A percentile compares a stretch with the other conserved stretches of the same genome.
phyloP scores from a whole-genome alignment of 1,139 yeast species.

The Yamadazyma membranifaciens region DNA sequence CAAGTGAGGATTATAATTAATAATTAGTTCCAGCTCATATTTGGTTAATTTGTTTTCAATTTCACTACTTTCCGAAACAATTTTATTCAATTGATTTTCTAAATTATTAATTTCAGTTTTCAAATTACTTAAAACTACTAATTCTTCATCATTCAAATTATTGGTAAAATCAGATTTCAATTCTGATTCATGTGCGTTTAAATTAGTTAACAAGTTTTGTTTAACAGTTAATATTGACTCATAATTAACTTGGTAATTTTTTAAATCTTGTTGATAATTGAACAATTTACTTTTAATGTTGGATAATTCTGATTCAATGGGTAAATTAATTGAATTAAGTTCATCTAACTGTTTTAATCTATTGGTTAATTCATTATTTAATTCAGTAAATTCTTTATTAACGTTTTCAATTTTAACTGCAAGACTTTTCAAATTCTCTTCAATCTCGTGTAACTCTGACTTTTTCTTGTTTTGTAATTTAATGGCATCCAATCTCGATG shows the following conservation, averaged over 20 bases:
- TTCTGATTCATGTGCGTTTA: slow-evolving; percentile 50
- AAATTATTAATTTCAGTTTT: slow-evolving; percentile 35
- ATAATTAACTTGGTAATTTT: slow-evolving; percentile 22
- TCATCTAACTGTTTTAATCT: slow-evolving; percentile 37
- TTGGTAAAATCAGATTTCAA: slow-evolving; percentile 53
- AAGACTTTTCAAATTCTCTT: slow-evolving; percentile 23
- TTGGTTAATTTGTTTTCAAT: slow-evolving; percentile 52
- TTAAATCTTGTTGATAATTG: slow-evolving; percentile 42
- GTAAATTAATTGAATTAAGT: slow-evolving; percentile 40
- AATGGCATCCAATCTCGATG: slow-evolving; percentile 70
- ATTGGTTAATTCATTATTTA: slow-evolving; percentile 46
- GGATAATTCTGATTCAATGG: slow-evolving; percentile 40
- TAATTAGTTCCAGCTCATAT: slow-evolving; percentile 57
- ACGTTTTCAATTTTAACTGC: slow-evolving; percentile 22
- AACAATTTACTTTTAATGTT: slow-evolving; percentile 39
- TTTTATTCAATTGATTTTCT: slow-evolving; percentile 41
- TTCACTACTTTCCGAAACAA: slow-evolving; percentile 44
- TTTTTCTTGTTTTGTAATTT: slow-evolving; percentile 53
- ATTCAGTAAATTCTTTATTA: slow-evolving; percentile 27
- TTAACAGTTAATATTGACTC: slow-evolving; percentile 24
- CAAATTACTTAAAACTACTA: slow-evolving; percentile 35
- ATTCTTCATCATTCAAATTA: slow-evolving; percentile 44
- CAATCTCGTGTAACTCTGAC: slow-evolving; percentile 41
- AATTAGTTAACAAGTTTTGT: slow-evolving; percentile 26
- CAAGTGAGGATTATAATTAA: slow-evolving; percentile 40